These are phyloP conservation scores for Friedmanniomyces simplex DNA, from an alignment of 495 filamentous ascomycete species.

Conservation along the genomic window DNA sequence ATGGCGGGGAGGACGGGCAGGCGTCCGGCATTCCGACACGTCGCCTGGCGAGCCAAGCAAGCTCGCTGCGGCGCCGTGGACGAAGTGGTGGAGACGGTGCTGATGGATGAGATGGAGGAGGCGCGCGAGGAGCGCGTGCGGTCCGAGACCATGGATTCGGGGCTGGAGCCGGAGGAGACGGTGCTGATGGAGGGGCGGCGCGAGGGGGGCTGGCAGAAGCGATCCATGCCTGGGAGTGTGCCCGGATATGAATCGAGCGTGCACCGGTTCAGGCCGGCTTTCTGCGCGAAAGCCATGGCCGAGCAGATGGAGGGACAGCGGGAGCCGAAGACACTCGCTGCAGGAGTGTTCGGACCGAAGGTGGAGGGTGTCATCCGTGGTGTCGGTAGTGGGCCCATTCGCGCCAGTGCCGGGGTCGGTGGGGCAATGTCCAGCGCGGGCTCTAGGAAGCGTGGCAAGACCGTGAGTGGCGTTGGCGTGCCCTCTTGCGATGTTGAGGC, in stretches of 20 bases:
- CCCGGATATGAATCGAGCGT: constrained; percentile 8
- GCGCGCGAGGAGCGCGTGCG: constrained; percentile 44
- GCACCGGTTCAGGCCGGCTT: constrained; percentile 36
- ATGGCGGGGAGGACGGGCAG: constrained; percentile 27
- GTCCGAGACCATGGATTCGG: constrained; percentile 86
- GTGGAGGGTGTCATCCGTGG: constrained; percentile 72
- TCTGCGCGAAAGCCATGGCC: constrained; percentile 70
- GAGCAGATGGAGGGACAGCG: constrained; percentile 60
- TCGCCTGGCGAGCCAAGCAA: constrained; percentile 73
- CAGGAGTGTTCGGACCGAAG: constrained; percentile 72
- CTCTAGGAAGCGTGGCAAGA: constrained; percentile 30
- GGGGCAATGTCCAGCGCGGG: constrained; percentile 26
- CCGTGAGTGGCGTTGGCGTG: constrained; percentile 29
- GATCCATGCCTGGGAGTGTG: neutral
- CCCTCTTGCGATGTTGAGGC: constrained; percentile 25
- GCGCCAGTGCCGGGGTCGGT: constrained; percentile 39
- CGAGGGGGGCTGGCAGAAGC: constrained; percentile 20
- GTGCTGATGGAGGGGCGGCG: constrained; percentile 55
- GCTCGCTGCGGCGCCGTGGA: constrained; percentile 48
- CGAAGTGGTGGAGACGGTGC: constrained; percentile 48
- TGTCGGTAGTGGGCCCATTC: constrained; percentile 61
- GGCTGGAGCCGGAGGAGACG: constrained; percentile 67
- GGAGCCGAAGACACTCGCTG: constrained; percentile 58
- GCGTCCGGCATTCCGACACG: constrained; percentile 61
- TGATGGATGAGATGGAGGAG: constrained; percentile 41